Evolutionary conservation across 2,329 filamentous ascomycete species (phyloP).

Genomic region (Raffaelea deltoideospora): DNA sequence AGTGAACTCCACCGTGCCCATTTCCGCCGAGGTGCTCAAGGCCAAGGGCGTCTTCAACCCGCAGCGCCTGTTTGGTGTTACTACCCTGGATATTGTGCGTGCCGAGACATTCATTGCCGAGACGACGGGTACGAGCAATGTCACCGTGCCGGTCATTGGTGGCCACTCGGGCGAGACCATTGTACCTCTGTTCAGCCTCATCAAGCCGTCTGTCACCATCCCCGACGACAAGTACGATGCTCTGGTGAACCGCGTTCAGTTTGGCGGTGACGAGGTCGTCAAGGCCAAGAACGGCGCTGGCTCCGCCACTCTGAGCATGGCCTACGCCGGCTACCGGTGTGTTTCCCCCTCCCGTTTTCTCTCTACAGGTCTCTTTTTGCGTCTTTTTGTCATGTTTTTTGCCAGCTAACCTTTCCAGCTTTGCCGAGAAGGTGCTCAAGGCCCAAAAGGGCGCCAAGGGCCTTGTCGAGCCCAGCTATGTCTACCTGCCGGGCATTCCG

Average conservation of each 20-base stretch:
- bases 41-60: conserved; percentile 83
- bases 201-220: conserved; percentile 63
- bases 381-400: too few relatives aligned
- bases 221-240: conserved; percentile 81
- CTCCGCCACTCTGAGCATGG: conserved; percentile 76
- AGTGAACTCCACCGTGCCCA: conserved; percentile 97
- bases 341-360: conserved; percentile 11
- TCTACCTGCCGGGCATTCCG: conserved; percentile 82
- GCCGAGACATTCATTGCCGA: conserved; percentile 92
- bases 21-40: conserved; percentile 95
- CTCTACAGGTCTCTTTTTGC: neutral
- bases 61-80: conserved; percentile 94
- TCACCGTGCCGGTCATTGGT: conserved; percentile 82
- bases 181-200: conserved; percentile 90
- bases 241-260: conserved; percentile 89
- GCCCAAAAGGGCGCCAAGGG: conserved; percentile 80
- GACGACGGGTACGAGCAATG: conserved; percentile 65
- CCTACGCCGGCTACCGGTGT: conserved; percentile 82
- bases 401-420: conserved; percentile 37
- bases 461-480: conserved; percentile 85
- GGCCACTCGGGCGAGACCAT: conserved; percentile 98
- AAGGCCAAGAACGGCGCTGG: conserved; percentile 74
- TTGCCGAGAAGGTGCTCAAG: conserved; percentile 87
- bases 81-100: conserved; percentile 94
- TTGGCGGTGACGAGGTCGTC: conserved; percentile 89